phyloP scores from a whole-genome alignment of 2,329 filamentous ascomycete genomes.

The Tolypocladium amazonense region DNA sequence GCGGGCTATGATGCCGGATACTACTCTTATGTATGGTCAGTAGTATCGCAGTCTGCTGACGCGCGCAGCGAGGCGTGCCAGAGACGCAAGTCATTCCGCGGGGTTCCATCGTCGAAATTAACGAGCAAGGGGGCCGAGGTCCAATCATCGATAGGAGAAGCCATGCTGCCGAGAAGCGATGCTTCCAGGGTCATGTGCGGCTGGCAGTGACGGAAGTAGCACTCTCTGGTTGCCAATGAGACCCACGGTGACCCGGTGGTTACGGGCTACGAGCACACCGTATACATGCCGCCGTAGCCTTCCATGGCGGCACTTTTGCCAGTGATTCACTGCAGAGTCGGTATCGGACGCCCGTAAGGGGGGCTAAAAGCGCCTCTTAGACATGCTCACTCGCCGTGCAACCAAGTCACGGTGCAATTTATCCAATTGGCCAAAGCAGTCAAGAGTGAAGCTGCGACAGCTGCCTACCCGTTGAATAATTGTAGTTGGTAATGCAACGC shows the following conservation, averaged over 20 bases:
- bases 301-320: neutral
- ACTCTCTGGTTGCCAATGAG: neutral
- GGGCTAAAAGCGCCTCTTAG: neutral
- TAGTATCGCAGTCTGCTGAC: neutral
- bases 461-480: too few relatives aligned
- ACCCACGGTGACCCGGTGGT: neutral
- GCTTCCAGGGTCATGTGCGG: neutral
- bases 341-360: neutral
- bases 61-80: neutral
- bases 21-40: too few relatives aligned
- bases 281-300: neutral
- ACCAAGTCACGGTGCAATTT: neutral
- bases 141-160: neutral
- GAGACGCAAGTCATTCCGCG: neutral
- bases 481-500: neutral
- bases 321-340: neutral
- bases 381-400: neutral
- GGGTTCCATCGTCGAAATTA: too few relatives aligned
- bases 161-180: neutral
- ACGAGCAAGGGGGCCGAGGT: neutral
- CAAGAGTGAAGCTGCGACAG: neutral
- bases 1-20: too few relatives aligned
- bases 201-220: neutral
- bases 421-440: neutral
- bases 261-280: neutral